A percentile compares a stretch with the other conserved stretches of the same genome.
These are phyloP conservation scores for Penicillium cosmopolitanum DNA, from an alignment of 495 filamentous ascomycete genomes.

Conservation along the genomic window DNA sequence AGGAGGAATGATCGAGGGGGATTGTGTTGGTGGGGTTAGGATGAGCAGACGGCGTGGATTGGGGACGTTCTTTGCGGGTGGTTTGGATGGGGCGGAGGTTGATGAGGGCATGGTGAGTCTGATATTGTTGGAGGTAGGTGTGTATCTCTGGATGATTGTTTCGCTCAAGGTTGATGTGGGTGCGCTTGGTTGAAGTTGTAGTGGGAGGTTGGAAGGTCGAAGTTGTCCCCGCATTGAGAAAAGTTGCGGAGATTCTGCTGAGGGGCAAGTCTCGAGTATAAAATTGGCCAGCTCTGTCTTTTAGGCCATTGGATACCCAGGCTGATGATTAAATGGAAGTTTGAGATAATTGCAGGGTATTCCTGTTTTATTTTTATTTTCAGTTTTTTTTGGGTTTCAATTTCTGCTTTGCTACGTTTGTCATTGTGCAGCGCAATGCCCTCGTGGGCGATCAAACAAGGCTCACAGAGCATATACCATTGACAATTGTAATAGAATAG, in stretches of 20 bases:
- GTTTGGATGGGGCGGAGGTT: slow-evolving; percentile 15
- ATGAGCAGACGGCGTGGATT: slow-evolving; percentile 61
- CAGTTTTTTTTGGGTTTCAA: no score
- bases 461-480: neutral
- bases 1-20: slow-evolving; percentile 42
- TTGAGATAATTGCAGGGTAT: no score
- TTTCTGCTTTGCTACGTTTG: neutral
- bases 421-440: neutral
- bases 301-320: no score
- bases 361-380: no score
- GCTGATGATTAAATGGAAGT: no score
- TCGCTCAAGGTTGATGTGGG: slow-evolving; percentile 6
- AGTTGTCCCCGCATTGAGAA: slow-evolving; percentile 30
- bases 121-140: neutral
- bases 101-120: slow-evolving; percentile 5
- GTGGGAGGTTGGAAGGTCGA: neutral
- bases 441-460: neutral
- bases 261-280: neutral
- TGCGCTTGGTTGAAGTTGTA: neutral
- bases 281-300: no score
- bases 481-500: neutral
- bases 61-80: slow-evolving; percentile 31
- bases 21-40: slow-evolving; percentile 48
- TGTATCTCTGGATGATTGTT: neutral
- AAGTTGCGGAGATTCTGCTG: slow-evolving; percentile 24